Conservation (phyloP, 441 rosid genomes). For the Syzygium malaccense region DNA sequence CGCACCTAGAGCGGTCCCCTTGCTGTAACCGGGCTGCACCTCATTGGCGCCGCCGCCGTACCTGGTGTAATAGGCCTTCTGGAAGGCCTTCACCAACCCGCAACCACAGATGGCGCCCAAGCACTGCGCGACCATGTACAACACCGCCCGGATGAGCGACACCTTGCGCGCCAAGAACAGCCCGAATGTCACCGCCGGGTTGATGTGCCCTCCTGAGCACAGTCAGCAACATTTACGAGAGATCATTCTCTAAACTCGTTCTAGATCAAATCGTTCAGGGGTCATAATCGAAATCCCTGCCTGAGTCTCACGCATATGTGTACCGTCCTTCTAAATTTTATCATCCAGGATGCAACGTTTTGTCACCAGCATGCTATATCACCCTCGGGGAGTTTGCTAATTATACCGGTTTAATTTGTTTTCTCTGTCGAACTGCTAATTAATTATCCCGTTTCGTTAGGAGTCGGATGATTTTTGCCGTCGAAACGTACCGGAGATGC, state of each 20-base stretch:
- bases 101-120: slow-evolving; percentile 52
- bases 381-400: background rate
- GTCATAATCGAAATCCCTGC: slow-evolving; percentile 23
- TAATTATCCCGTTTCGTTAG: background rate
- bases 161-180: slow-evolving; percentile 42
- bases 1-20: background rate
- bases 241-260: background rate
- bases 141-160: slow-evolving; percentile 31
- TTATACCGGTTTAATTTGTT: background rate
- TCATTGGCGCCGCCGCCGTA: background rate
- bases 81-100: slow-evolving; percentile 49
- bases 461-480: background rate
- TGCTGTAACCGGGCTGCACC: background rate
- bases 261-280: slow-evolving; percentile 1
- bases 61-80: slow-evolving; percentile 17
- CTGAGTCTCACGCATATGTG: background rate
- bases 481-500: slow-evolving; percentile 38
- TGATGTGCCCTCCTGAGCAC: slow-evolving; percentile 8
- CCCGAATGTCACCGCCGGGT: slow-evolving; percentile 15
- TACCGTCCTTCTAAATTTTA: background rate
- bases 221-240: background rate
- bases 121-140: slow-evolving; percentile 53
- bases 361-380: background rate
- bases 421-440: slow-evolving; percentile 5
- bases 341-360: background rate